Percentiles rank a stretch among this genome's conserved stretches.
phyloP scores from a whole-genome alignment of 495 filamentous ascomycete genomes.

The Rostrohypoxylon terebratum region DNA sequence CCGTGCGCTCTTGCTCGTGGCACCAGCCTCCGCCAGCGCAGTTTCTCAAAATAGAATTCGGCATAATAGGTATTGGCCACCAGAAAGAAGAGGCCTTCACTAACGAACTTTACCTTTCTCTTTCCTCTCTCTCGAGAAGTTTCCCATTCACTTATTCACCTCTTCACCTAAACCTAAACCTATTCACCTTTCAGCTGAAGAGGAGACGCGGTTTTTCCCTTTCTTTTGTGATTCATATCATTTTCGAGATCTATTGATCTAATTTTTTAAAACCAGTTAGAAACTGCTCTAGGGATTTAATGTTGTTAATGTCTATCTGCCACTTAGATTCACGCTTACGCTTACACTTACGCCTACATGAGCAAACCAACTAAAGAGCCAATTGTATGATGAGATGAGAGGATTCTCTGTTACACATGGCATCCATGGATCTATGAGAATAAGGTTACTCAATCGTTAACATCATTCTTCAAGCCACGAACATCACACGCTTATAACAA shows the following conservation, averaged over 20 bases:
- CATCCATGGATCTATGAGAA: slow-evolving; percentile 24
- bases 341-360: slow-evolving; percentile 32
- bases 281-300: neutral
- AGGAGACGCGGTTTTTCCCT: neutral
- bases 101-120: slow-evolving; percentile 17
- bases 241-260: slow-evolving; percentile 3
- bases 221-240: slow-evolving; percentile 12
- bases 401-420: slow-evolving; percentile 12
- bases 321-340: slow-evolving; percentile 4
- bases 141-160: slow-evolving; percentile 8
- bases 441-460: slow-evolving; percentile 18
- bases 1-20: slow-evolving; percentile 40
- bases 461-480: neutral
- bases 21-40: slow-evolving; percentile 39
- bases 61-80: slow-evolving; percentile 42
- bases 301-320: slow-evolving; percentile 2
- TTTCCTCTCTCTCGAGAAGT: slow-evolving; percentile 20
- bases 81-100: slow-evolving; percentile 23
- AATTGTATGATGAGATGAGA: slow-evolving; percentile 29
- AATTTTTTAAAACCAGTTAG: slow-evolving; percentile 5
- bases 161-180: slow-evolving; percentile 20
- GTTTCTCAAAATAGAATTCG: slow-evolving; percentile 46
- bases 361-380: slow-evolving; percentile 9
- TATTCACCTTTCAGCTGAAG: slow-evolving; percentile 12
- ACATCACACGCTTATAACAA: slow-evolving; percentile 17